These are phyloP conservation scores for Rhodamnia rubescens DNA, from an alignment of 345 rosid species.

Conservation along the genomic window DNA sequence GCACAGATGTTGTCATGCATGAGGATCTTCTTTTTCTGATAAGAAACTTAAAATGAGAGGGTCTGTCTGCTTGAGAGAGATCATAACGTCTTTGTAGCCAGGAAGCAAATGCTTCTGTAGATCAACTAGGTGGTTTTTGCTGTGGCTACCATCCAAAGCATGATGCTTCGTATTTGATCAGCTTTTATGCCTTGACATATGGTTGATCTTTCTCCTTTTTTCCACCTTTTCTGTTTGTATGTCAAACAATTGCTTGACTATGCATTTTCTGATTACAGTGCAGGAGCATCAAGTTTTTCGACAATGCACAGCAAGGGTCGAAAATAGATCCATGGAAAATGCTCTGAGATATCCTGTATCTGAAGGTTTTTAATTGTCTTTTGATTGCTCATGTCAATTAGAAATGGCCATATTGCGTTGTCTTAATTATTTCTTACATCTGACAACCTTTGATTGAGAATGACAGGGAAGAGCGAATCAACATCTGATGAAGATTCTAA, in stretches of 20 bases:
- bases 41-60: neutral
- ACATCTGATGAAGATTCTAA: conserved; percentile 13
- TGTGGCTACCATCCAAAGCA: neutral
- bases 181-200: neutral
- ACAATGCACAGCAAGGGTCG: conserved; percentile 21
- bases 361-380: neutral
- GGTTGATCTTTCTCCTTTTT: neutral
- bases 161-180: neutral
- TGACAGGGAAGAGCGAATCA: conserved; percentile 14
- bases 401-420: neutral
- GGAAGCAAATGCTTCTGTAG: neutral
- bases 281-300: conserved; percentile 24
- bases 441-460: conserved; percentile 2
- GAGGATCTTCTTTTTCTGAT: neutral
- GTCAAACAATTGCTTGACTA: neutral
- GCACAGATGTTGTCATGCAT: neutral
- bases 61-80: neutral
- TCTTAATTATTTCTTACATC: neutral
- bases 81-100: neutral
- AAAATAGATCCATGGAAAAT: conserved; percentile 9
- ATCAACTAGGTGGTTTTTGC: neutral
- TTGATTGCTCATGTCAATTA: neutral
- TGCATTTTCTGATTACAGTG: conserved; percentile 14
- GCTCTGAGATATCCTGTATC: conserved; percentile 5
- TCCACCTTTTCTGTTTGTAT: neutral